Evolutionary conservation across 352 stramenopile species (phyloP).

Genomic region (Pythium aphanidermatum): DNA sequence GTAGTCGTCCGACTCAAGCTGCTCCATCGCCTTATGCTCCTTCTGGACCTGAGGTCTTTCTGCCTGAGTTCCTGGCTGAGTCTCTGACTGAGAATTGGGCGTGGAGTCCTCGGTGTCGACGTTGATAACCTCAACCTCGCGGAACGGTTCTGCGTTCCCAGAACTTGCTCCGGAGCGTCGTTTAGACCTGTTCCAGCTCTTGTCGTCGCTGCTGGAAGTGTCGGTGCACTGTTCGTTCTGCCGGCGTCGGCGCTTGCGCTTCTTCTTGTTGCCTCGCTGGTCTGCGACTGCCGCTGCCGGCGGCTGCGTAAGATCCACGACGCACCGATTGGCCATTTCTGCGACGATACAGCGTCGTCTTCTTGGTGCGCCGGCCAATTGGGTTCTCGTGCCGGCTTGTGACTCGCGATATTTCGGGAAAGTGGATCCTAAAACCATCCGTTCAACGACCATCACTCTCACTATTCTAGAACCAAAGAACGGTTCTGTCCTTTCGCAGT

Average conservation of each 20-base stretch:
- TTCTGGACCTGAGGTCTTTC: not conserved
- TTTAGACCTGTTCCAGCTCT: not conserved
- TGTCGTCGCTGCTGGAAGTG: not conserved
- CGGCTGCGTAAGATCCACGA: not conserved
- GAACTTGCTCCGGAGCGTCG: not conserved
- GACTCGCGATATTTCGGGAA: slow-evolving; percentile 16
- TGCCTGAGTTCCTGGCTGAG: not conserved
- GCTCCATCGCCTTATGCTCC: slow-evolving; percentile 22
- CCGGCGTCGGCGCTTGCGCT: not conserved
- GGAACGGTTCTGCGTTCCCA: no score
- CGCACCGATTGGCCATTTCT: slow-evolving; percentile 12
- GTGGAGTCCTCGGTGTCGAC: slow-evolving; percentile 8
- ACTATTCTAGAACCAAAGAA: slow-evolving; percentile 9
- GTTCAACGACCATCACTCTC: slow-evolving; percentile 7
- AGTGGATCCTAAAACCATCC: slow-evolving; percentile 4
- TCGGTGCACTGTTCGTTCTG: not conserved
- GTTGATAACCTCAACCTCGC: slow-evolving; percentile 11
- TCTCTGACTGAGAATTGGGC: no score
- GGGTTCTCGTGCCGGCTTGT: not conserved
- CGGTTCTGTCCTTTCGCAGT: not conserved
- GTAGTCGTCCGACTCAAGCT: slow-evolving; percentile 71
- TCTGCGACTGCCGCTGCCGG: not conserved
- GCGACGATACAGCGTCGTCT: no score
- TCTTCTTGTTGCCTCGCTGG: slow-evolving; percentile 2
- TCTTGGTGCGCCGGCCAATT: no score